Percentiles rank a stretch among this genome's conserved stretches.
These are phyloP conservation scores for Ciborinia camelliae DNA, from an alignment of 2,329 filamentous ascomycete genomes.

Conservation along the genomic window DNA sequence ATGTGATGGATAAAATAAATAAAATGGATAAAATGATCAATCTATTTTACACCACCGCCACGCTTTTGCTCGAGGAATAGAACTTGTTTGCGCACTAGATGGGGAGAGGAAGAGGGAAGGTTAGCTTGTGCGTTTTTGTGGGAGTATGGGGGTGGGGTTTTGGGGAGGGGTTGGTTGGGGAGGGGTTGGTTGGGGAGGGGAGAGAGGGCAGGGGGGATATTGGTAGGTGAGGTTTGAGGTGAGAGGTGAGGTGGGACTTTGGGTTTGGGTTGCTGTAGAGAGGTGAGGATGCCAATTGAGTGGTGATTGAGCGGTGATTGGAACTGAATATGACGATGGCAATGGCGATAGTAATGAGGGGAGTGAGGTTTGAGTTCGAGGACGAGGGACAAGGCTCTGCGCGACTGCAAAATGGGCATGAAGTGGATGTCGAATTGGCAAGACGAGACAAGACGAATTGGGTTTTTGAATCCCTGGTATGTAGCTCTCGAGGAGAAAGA, in stretches of 20 bases:
- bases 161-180: too few relatives aligned
- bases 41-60: conserved; percentile 56
- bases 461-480: neutral
- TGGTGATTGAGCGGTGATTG: too few relatives aligned
- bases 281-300: too few relatives aligned
- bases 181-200: neutral
- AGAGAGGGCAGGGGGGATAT: neutral
- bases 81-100: conserved; percentile 84
- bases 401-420: too few relatives aligned
- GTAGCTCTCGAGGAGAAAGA: neutral
- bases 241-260: too few relatives aligned
- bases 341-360: too few relatives aligned
- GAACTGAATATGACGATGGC: too few relatives aligned
- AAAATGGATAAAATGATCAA: neutral
- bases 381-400: too few relatives aligned
- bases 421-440: neutral
- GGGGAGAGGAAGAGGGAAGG: neutral
- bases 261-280: too few relatives aligned
- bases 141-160: neutral
- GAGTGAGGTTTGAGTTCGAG: too few relatives aligned
- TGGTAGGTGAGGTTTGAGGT: too few relatives aligned
- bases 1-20: neutral
- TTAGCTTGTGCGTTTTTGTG: conserved; percentile 4
- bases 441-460: neutral
- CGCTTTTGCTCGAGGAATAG: conserved; percentile 93